Evolutionary conservation across 306 rosid species (phyloP).

Genomic region (Inga leiocalycina): DNA sequence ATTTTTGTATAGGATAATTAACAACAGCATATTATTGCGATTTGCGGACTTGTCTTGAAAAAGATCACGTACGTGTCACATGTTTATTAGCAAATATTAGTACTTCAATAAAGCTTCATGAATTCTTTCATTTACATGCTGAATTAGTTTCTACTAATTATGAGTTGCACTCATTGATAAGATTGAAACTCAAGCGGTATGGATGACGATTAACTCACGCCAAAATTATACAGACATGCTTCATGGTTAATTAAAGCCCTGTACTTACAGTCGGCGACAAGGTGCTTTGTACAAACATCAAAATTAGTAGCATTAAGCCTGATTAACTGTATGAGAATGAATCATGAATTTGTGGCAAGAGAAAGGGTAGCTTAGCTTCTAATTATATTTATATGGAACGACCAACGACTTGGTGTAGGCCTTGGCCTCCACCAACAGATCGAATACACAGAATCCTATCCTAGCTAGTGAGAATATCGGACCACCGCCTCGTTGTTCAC

Average conservation of each 20-base stretch:
- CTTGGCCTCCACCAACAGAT: neutral
- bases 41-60: neutral
- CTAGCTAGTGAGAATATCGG: constrained; percentile 14
- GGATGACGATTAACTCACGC: neutral
- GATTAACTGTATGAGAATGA: neutral
- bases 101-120: neutral
- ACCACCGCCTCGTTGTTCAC: constrained; percentile 32
- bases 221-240: constrained; percentile 1
- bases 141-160: neutral
- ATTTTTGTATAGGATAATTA: neutral
- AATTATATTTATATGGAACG: neutral
- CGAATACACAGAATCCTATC: neutral
- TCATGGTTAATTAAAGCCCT: neutral
- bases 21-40: neutral
- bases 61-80: neutral
- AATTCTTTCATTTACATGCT: neutral
- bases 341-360: neutral
- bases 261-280: neutral
- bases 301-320: neutral
- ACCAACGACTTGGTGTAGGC: neutral
- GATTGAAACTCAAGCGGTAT: neutral
- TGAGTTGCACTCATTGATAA: neutral
- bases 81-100: neutral
- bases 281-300: neutral
- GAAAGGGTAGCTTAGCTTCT: neutral